Evolutionary conservation across 106 monocot genomes (phyloP).

Genomic region (Dioscorea dumetorum): DNA sequence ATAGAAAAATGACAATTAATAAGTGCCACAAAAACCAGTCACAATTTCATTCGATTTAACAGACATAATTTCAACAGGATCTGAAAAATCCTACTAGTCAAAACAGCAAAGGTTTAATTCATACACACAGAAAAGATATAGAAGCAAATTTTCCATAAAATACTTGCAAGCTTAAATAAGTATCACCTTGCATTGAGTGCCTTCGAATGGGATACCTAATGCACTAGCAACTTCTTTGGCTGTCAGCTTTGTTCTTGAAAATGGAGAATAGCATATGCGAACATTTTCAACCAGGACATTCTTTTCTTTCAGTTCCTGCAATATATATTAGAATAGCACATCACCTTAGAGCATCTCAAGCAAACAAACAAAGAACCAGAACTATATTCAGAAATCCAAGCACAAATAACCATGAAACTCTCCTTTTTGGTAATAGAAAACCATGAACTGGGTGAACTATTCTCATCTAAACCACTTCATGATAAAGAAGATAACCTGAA

Average conservation of each 20-base stretch:
- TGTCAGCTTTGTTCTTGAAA: slow-evolving; percentile 73
- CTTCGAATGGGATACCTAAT: slow-evolving; percentile 55
- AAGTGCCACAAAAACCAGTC: too few species aligned
- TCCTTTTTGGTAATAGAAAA: too few species aligned
- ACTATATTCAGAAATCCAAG: not conserved
- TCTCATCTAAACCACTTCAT: too few species aligned
- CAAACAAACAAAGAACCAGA: not conserved
- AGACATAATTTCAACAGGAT: too few species aligned
- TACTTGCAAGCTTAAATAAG: not conserved
- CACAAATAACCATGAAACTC: too few species aligned
- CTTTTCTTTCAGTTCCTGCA: slow-evolving; percentile 55
- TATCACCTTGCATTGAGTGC: slow-evolving; percentile 52
- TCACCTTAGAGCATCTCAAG: not conserved
- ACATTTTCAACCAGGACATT: slow-evolving; percentile 39
- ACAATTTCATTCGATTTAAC: too few species aligned
- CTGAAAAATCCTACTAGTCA: not conserved
- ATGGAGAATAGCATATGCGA: slow-evolving; percentile 79
- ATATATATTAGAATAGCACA: too few species aligned
- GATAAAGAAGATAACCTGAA: too few species aligned
- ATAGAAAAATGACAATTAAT: too few species aligned
- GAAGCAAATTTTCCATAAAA: not conserved
- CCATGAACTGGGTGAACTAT: too few species aligned
- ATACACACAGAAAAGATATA: not conserved
- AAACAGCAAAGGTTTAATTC: not conserved
- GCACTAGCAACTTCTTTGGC: slow-evolving; percentile 68